Conservation (phyloP, 148 eudicot genomes). For the Nepenthes gracilis region DNA sequence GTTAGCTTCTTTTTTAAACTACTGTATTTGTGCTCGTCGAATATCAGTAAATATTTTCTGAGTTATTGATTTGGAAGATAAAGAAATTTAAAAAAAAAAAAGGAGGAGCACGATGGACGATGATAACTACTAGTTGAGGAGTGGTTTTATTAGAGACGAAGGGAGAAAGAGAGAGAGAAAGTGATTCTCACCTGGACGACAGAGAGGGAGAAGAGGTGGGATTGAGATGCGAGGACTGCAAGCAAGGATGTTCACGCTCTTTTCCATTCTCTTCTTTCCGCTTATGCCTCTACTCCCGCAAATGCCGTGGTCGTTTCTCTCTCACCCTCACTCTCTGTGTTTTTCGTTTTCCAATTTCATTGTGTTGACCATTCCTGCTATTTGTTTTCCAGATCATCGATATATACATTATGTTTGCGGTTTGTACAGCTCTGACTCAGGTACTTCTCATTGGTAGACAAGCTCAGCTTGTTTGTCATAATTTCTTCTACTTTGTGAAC, state of each 20-base stretch:
- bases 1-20: too few species aligned
- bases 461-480: neutral
- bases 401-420: conserved; percentile 57
- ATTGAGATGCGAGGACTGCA: conserved; percentile 49
- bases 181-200: too few species aligned
- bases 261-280: conserved; percentile 60
- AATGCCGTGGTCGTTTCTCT: conserved; percentile 49
- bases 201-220: neutral
- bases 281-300: conserved; percentile 62
- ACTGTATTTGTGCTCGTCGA: too few species aligned
- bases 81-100: too few species aligned
- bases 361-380: neutral
- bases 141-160: too few species aligned
- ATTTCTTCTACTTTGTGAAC: neutral
- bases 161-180: neutral
- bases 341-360: neutral
- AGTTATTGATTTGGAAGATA: too few species aligned
- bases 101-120: too few species aligned
- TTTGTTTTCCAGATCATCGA: conserved; percentile 54
- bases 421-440: conserved; percentile 71
- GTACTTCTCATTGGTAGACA: conserved; percentile 12
- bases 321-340: neutral
- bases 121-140: too few species aligned
- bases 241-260: conserved; percentile 75
- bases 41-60: too few species aligned